phyloP scores from a whole-genome alignment of 2,329 filamentous ascomycete genomes.

The Fusarium odoratissimum region DNA sequence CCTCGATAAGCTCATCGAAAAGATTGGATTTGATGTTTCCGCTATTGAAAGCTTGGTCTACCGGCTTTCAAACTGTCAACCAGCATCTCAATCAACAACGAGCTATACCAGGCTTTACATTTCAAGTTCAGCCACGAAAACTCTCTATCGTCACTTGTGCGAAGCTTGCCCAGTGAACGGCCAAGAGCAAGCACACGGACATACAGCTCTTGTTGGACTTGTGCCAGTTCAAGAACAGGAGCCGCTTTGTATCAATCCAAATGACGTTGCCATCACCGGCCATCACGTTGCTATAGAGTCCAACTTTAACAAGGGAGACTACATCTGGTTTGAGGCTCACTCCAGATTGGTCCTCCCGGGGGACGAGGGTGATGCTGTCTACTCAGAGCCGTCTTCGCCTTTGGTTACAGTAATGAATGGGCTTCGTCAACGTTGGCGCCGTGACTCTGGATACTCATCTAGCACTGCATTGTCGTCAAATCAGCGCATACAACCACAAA shows the following conservation, averaged over 20 bases:
- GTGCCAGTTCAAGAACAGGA: not conserved
- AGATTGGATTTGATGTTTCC: not conserved
- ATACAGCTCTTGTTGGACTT: conserved; percentile 8
- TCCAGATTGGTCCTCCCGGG: not conserved
- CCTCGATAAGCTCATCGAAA: not conserved
- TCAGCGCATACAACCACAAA: not conserved
- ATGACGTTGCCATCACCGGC: not conserved
- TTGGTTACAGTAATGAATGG: not conserved
- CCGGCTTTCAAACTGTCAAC: not conserved
- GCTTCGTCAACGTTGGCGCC: not conserved
- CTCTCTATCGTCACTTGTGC: conserved; percentile 5
- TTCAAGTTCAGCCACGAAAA: conserved; percentile 3
- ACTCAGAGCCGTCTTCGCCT: conserved; percentile 2
- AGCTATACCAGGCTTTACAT: not conserved
- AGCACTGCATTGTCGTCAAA: not conserved
- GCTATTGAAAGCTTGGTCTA: not conserved
- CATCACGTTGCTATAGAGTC: conserved; percentile 18
- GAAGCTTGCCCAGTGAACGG: not conserved
- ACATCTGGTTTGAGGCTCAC: conserved; percentile 15
- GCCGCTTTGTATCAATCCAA: not conserved
- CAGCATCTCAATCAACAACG: not conserved
- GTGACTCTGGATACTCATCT: conserved; percentile 14
- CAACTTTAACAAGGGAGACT: not conserved
- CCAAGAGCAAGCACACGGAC: not conserved
- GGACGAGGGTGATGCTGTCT: not conserved